A percentile compares a stretch with the other conserved stretches of the same genome.
phyloP scores from a whole-genome alignment of 805 yeast species.

The Metschnikowia lochheadii region DNA sequence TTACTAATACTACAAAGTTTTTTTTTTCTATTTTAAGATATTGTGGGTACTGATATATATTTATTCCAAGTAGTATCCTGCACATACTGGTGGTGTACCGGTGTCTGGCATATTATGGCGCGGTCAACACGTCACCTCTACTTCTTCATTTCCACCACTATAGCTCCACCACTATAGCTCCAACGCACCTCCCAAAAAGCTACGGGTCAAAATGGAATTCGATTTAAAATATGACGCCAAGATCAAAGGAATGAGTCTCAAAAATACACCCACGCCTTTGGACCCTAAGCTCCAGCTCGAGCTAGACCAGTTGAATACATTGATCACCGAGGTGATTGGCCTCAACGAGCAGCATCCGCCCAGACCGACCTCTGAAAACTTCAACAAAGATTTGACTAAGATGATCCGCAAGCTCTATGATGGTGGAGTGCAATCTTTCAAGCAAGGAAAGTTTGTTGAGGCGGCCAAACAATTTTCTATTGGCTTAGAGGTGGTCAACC shows the following conservation, averaged over 20 bases:
- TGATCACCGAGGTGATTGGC: constrained; percentile 36
- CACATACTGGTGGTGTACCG: background rate
- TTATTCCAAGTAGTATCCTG: too few species aligned
- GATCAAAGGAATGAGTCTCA: constrained; percentile 14
- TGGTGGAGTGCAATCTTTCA: constrained; percentile 56
- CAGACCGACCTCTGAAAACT: constrained; percentile 49
- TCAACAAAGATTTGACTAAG: constrained; percentile 52
- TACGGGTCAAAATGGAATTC: constrained; percentile 11
- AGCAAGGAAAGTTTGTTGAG: constrained; percentile 50
- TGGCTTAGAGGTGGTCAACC: constrained; percentile 63
- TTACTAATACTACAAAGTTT: too few species aligned
- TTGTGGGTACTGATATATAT: too few species aligned
- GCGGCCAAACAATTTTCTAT: constrained; percentile 60
- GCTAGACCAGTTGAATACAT: constrained; percentile 37
- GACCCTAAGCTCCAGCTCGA: constrained; percentile 37
- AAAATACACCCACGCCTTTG: constrained; percentile 6
- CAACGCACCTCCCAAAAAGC: too few species aligned
- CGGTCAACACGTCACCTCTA: background rate
- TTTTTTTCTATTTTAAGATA: too few species aligned
- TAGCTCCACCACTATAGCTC: too few species aligned
- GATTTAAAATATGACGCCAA: constrained; percentile 19
- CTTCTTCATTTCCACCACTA: too few species aligned
- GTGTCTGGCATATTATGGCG: background rate
- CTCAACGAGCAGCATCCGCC: constrained; percentile 50
- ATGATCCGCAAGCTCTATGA: constrained; percentile 64